Conservation (phyloP, 768 basidiomycete species). For the Mycena leptocephala region DNA sequence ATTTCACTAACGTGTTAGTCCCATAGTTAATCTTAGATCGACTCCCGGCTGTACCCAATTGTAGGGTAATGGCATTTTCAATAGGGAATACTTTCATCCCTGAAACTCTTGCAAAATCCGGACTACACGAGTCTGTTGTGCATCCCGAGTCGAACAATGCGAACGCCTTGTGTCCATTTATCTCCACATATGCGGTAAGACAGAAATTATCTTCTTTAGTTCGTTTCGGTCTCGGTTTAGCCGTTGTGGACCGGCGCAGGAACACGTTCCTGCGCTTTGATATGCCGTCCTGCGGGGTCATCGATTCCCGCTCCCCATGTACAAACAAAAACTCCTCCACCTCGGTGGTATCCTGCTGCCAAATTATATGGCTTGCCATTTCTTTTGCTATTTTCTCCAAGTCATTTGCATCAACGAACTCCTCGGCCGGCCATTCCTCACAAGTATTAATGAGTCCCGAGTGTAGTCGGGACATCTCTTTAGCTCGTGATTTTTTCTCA, state of each 20-base stretch:
- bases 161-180: no score
- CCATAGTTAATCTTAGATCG: background rate
- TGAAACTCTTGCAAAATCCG: no score
- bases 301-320: no score
- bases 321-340: no score
- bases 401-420: background rate
- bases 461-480: no score
- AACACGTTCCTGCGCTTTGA: no score
- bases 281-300: background rate
- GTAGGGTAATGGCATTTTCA: background rate
- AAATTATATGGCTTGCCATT: background rate
- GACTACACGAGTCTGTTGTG: no score
- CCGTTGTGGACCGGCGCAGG: no score
- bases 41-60: background rate
- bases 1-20: background rate
- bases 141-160: no score
- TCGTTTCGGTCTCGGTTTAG: background rate
- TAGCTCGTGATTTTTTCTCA: no score
- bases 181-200: conserved; percentile 15
- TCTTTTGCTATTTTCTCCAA: background rate
- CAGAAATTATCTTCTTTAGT: conserved; percentile 1
- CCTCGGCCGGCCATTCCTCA: background rate
- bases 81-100: no score
- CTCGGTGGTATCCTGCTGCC: no score
- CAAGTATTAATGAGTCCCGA: background rate